phyloP scores from a whole-genome alignment of 2,329 filamentous ascomycete genomes.

The Phaeophleospora eucalypticola region DNA sequence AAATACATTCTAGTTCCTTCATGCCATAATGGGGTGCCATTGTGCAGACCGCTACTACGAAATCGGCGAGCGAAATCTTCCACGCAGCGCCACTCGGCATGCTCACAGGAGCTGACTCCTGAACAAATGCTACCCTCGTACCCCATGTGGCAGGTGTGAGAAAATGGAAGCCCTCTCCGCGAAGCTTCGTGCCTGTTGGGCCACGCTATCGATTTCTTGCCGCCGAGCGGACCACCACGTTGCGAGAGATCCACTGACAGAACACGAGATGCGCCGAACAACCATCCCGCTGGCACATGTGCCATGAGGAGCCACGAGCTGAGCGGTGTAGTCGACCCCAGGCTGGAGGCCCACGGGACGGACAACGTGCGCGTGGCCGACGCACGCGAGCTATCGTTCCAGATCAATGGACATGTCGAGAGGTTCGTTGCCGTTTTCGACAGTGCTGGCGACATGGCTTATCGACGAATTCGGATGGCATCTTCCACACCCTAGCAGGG shows the following conservation, averaged over 20 bases:
- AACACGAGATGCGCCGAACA: slow-evolving; percentile 2
- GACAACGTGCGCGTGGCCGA: slow-evolving; percentile 23
- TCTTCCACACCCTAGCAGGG: slow-evolving; percentile 29
- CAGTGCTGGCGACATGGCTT: background rate
- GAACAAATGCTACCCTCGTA: slow-evolving; percentile 16
- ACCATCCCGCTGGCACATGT: slow-evolving; percentile 24
- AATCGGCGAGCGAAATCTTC: slow-evolving; percentile 21
- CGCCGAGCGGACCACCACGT: background rate
- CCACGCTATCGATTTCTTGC: no score
- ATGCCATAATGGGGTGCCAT: slow-evolving; percentile 25
- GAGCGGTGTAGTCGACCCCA: slow-evolving; percentile 25
- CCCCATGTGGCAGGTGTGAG: slow-evolving; percentile 6
- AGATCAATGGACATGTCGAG: slow-evolving; percentile 12
- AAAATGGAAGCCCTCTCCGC: slow-evolving; percentile 9
- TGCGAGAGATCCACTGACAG: background rate
- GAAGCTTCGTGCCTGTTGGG: no score
- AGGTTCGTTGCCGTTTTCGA: slow-evolving; percentile 4
- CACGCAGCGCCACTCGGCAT: slow-evolving; percentile 18
- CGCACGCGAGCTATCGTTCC: slow-evolving; percentile 26
- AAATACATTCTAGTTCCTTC: slow-evolving; percentile 29
- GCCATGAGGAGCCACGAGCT: slow-evolving; percentile 21
- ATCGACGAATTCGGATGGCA: background rate
- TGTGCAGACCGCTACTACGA: slow-evolving; percentile 14
- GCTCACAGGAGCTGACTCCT: slow-evolving; percentile 27
- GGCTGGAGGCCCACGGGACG: slow-evolving; percentile 23